Evolutionary conservation across 352 stramenopile genomes (phyloP).

Genomic region (Phytopythium helicoides): DNA sequence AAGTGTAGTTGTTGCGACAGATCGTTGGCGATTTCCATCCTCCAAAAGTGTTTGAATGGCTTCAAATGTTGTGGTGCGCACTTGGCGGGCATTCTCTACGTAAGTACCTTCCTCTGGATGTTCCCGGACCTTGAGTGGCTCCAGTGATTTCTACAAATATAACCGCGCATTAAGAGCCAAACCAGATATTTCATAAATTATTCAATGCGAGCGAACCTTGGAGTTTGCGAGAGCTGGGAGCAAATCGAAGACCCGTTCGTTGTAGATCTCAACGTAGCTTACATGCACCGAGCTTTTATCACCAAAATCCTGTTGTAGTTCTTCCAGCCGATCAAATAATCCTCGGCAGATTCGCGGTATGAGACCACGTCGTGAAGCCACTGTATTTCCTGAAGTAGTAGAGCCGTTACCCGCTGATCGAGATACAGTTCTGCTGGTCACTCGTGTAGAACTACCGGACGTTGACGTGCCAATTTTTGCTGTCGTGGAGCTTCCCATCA

Average conservation of each 20-base stretch:
- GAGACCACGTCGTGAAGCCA: slow-evolving; percentile 26
- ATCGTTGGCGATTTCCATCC: slow-evolving; percentile 61
- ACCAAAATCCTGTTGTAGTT: slow-evolving; percentile 10
- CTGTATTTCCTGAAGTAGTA: not conserved
- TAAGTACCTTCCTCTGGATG: slow-evolving; percentile 66
- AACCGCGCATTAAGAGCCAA: no score
- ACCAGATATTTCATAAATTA: no score
- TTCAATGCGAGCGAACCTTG: slow-evolving; percentile 21
- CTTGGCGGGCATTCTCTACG: slow-evolving; percentile 53
- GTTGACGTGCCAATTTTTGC: not conserved
- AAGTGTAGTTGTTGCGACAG: slow-evolving; percentile 41
- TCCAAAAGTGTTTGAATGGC: slow-evolving; percentile 56
- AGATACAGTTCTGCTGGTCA: not conserved
- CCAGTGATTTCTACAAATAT: slow-evolving; percentile 19
- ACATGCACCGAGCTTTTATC: slow-evolving; percentile 42
- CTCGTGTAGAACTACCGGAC: not conserved
- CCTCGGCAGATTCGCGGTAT: slow-evolving; percentile 63
- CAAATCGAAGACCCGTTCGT: slow-evolving; percentile 74
- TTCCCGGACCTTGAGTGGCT: slow-evolving; percentile 69
- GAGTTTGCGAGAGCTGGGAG: slow-evolving; percentile 19
- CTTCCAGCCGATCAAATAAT: slow-evolving; percentile 51
- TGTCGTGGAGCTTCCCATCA: slow-evolving; percentile 38
- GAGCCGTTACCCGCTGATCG: not conserved
- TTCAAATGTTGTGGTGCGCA: slow-evolving; percentile 43
- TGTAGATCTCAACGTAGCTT: slow-evolving; percentile 83